Conservation (phyloP, 2,329 filamentous ascomycete species). For the Trichoderma guizhouense region DNA sequence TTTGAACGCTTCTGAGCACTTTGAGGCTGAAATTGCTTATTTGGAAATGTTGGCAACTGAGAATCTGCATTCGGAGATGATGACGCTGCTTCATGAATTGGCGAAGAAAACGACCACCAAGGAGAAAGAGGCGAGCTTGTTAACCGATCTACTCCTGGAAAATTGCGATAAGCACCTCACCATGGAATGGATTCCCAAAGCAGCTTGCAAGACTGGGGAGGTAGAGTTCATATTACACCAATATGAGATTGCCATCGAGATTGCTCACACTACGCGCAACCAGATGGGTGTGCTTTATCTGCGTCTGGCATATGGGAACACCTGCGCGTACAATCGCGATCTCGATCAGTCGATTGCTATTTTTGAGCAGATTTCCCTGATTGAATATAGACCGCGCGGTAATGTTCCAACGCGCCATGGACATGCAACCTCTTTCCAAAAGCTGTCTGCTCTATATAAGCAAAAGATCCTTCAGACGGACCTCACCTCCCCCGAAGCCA, state of each 20-base stretch:
- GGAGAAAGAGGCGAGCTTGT: conserved; percentile 27
- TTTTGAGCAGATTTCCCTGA: conserved; percentile 36
- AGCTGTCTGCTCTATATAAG: conserved; percentile 38
- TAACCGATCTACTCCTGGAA: conserved; percentile 37
- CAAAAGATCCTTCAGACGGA: conserved; percentile 32
- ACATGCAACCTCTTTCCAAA: conserved; percentile 40
- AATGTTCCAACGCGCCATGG: conserved; percentile 39
- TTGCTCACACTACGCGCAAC: conserved; percentile 35
- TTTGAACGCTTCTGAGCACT: conserved; percentile 31
- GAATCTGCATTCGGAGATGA: conserved; percentile 36
- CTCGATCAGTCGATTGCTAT: conserved; percentile 34
- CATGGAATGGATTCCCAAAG: conserved; percentile 41
- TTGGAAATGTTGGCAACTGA: conserved; percentile 37
- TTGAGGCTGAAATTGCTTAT: conserved; percentile 38
- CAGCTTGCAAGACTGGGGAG: conserved; percentile 35
- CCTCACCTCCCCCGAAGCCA: conserved; percentile 26
- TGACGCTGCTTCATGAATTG: conserved; percentile 35
- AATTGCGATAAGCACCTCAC: conserved; percentile 34
- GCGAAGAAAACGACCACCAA: conserved; percentile 26
- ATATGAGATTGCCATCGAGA: conserved; percentile 32
- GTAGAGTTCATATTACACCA: conserved; percentile 30
- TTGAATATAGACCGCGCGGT: conserved; percentile 39
- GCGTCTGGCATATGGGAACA: conserved; percentile 35
- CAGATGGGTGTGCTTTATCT: conserved; percentile 38
- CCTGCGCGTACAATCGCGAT: conserved; percentile 35